These are phyloP conservation scores for Arachnomyces sp. DNA, from an alignment of 2,329 filamentous ascomycete genomes.

Conservation along the genomic window DNA sequence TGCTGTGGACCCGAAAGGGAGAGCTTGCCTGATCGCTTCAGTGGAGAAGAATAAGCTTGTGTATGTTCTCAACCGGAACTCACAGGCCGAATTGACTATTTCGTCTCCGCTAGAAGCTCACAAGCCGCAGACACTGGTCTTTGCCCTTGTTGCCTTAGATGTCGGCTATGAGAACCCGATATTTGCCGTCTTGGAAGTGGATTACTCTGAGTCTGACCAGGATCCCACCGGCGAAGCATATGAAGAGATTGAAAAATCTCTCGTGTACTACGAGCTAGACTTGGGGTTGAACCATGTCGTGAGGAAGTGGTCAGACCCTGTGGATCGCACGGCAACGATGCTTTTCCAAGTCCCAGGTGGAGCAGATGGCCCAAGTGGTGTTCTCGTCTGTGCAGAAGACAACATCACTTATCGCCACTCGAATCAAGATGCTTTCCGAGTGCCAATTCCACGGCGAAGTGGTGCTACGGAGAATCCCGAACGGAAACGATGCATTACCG, in stretches of 20 bases:
- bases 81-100: slow-evolving; percentile 89
- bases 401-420: slow-evolving; percentile 96
- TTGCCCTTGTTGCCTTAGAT: slow-evolving; percentile 79
- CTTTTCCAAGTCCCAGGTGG: slow-evolving; percentile 95
- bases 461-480: slow-evolving; percentile 88
- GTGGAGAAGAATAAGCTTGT: slow-evolving; percentile 99
- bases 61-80: slow-evolving; percentile 92
- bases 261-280: slow-evolving; percentile 97
- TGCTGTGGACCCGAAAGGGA: slow-evolving; percentile 87
- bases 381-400: slow-evolving; percentile 88
- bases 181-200: slow-evolving; percentile 88
- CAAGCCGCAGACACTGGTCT: slow-evolving; percentile 82
- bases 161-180: slow-evolving; percentile 96
- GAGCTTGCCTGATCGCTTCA: slow-evolving; percentile 88
- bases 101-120: slow-evolving; percentile 96
- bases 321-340: slow-evolving; percentile 79
- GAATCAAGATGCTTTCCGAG: slow-evolving; percentile 79
- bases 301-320: slow-evolving; percentile 88
- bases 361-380: slow-evolving; percentile 85
- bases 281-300: slow-evolving; percentile 95
- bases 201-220: slow-evolving; percentile 85
- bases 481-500: slow-evolving; percentile 75
- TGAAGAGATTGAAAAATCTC: slow-evolving; percentile 72
- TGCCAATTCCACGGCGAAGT: slow-evolving; percentile 77
- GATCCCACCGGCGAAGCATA: slow-evolving; percentile 79